Evolutionary conservation across 1,284 basidiomycete genomes (phyloP), one percentile per base, ranked within the genome.

Genomic region (Cutaneotrichosporon curvatum): DNA sequence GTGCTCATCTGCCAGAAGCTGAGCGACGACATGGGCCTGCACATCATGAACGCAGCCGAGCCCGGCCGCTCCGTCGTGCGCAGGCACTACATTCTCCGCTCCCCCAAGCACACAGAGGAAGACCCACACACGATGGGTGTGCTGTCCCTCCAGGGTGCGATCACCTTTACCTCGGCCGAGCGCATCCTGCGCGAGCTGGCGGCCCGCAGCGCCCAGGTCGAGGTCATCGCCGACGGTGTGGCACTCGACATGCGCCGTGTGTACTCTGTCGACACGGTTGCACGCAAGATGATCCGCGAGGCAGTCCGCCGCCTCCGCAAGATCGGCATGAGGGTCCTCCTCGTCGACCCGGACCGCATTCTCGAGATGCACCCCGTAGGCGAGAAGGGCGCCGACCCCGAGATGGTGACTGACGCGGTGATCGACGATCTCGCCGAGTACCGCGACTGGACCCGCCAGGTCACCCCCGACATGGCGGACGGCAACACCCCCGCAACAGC

Each of bases 11-110:
- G 52, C 37, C 18, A 22, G 25, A 28, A 30, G 7, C 43, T 54
- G 18, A 20, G n/a, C 11, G 46, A 54, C 40, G 52, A 54, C 46
- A 54, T 54, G 52, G 52, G 52, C 23, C 33, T 54, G 43, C 52
- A 54, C 48, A 54, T 54, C 22, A 50, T 50, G 48, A 21, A 47
- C 21, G 46, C 48, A 20, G 43, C 48, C 28, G 52, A 54, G 38
- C 52, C 52, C 1, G 40, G 39, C 14, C 52, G 52, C 23, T 37
- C 46, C 16, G 48, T 50, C 37, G 34, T 54, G 2, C 40, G 52
- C 12, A 39, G 52, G 6, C 43, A 54, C 48, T 50, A 54, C 35
- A 19, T 50, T 36, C 46, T 54, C 23, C 21, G 21, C 16, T 14
- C 45, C 30, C 51, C 51, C 10, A 19, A 35, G 18, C 31, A 19